Evolutionary conservation across 768 basidiomycete genomes (phyloP).

Genomic region (Lactarius sanguifluus): DNA sequence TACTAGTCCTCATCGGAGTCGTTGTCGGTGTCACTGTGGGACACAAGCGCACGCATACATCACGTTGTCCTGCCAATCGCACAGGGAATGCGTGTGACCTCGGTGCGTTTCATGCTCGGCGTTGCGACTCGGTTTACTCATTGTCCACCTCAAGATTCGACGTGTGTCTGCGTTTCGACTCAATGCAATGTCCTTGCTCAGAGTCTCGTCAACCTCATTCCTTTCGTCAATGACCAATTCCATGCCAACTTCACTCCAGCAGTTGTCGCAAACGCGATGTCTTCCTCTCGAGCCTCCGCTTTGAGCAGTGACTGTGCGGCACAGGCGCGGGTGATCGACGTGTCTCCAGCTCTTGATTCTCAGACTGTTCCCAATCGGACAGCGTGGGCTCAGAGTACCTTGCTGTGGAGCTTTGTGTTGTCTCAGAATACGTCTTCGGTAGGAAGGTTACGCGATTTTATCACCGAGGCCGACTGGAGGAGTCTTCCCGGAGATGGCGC

Average conservation of each 20-base stretch:
- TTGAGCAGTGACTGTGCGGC: constrained; percentile 48
- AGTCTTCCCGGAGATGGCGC: constrained; percentile 45
- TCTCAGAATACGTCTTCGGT: constrained; percentile 47
- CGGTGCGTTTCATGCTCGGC: constrained; percentile 40
- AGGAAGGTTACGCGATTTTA: constrained; percentile 45
- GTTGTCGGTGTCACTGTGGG: constrained; percentile 47
- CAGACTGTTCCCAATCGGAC: constrained; percentile 49
- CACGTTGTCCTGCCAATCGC: constrained; percentile 43
- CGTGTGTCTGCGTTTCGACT: constrained; percentile 59
- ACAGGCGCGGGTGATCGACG: constrained; percentile 57
- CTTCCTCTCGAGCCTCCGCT: constrained; percentile 48
- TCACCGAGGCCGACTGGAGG: constrained; percentile 50
- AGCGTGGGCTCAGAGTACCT: constrained; percentile 55
- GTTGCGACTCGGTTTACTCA: constrained; percentile 10
- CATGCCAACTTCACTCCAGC: constrained; percentile 45
- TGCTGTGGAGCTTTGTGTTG: constrained; percentile 60
- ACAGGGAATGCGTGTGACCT: constrained; percentile 56
- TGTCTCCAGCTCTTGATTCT: constrained; percentile 45
- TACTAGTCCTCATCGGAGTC: constrained; percentile 42
- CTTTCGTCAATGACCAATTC: constrained; percentile 50
- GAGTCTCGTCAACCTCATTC: constrained; percentile 49
- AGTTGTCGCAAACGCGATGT: constrained; percentile 50
- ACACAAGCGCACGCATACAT: constrained; percentile 31
- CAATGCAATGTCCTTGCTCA: constrained; percentile 56
- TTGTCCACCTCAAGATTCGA: constrained; percentile 47